Conservation (phyloP, 2,329 filamentous ascomycete genomes). For the Fusarium dimerum region DNA sequence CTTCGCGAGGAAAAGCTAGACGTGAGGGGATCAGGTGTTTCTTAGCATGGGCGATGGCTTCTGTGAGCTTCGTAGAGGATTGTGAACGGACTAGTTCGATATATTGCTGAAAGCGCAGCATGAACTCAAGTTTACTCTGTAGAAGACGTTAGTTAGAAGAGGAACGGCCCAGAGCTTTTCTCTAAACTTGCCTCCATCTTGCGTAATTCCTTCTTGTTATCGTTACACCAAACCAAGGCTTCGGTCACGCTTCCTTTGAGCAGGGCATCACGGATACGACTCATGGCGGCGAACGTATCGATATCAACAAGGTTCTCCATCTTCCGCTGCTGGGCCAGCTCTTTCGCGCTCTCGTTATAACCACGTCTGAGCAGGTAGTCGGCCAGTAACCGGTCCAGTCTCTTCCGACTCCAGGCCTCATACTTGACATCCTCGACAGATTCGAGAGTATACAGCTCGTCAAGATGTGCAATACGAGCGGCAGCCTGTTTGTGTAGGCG, state of each 20-base stretch:
- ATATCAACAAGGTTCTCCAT: constrained; percentile 86
- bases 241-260: constrained; percentile 70
- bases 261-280: constrained; percentile 74
- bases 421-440: constrained; percentile 90
- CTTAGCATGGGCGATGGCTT: constrained; percentile 80
- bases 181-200: constrained; percentile 71
- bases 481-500: constrained; percentile 73
- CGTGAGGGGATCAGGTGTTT: constrained; percentile 76
- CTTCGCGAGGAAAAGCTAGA: constrained; percentile 67
- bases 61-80: constrained; percentile 63
- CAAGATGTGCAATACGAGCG: constrained; percentile 77
- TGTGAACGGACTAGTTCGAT: constrained; percentile 81
- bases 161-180: neutral
- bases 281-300: constrained; percentile 82
- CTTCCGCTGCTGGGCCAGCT: constrained; percentile 71
- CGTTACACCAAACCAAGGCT: constrained; percentile 85
- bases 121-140: constrained; percentile 84
- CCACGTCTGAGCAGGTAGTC: constrained; percentile 88
- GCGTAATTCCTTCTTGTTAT: constrained; percentile 89
- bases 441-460: constrained; percentile 77
- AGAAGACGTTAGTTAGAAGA: constrained; percentile 1
- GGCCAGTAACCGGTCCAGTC: constrained; percentile 83
- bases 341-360: constrained; percentile 74
- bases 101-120: constrained; percentile 91
- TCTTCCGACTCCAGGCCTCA: constrained; percentile 80